Conservation (phyloP, 805 yeast genomes). For the Hanseniaspora singularis region DNA sequence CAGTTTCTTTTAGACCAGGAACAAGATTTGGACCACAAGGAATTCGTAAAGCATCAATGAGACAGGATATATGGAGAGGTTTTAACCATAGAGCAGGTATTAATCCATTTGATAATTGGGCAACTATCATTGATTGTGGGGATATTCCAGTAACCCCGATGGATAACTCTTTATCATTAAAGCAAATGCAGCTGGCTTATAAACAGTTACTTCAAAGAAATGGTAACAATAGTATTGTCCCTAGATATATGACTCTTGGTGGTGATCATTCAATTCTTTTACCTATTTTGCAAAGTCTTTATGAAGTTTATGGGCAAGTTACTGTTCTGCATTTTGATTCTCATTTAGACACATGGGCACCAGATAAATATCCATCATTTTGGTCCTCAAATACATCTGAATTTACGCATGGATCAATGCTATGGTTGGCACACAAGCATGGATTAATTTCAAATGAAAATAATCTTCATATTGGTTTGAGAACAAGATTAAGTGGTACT, state of each 20-base stretch:
- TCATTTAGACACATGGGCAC: conserved; percentile 74
- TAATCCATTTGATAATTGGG: conserved; percentile 47
- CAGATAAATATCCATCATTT: conserved; percentile 53
- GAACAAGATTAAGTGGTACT: conserved; percentile 47
- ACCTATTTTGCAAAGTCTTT: conserved; percentile 57
- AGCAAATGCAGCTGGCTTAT: conserved; percentile 48
- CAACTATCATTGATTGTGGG: conserved; percentile 50
- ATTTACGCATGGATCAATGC: conserved; percentile 75
- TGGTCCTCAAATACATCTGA: conserved; percentile 46
- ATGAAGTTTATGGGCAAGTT: conserved; percentile 50
- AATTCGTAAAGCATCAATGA: conserved; percentile 53
- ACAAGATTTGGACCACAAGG: conserved; percentile 76
- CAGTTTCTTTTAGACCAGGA: conserved; percentile 65
- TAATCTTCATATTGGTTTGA: conserved; percentile 64
- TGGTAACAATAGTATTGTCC: conserved; percentile 24
- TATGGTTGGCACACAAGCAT: conserved; percentile 67
- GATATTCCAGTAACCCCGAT: conserved; percentile 60
- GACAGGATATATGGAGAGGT: conserved; percentile 59
- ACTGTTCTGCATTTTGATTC: conserved; percentile 76
- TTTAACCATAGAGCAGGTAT: conserved; percentile 55
- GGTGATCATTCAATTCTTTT: conserved; percentile 73
- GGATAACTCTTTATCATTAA: conserved; percentile 50
- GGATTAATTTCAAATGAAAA: conserved; percentile 44
- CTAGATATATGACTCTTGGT: conserved; percentile 60
- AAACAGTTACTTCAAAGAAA: conserved; percentile 39